Evolutionary conservation across 2,329 filamentous ascomycete species (phyloP).

Genomic region (Alternaria incomplexa): DNA sequence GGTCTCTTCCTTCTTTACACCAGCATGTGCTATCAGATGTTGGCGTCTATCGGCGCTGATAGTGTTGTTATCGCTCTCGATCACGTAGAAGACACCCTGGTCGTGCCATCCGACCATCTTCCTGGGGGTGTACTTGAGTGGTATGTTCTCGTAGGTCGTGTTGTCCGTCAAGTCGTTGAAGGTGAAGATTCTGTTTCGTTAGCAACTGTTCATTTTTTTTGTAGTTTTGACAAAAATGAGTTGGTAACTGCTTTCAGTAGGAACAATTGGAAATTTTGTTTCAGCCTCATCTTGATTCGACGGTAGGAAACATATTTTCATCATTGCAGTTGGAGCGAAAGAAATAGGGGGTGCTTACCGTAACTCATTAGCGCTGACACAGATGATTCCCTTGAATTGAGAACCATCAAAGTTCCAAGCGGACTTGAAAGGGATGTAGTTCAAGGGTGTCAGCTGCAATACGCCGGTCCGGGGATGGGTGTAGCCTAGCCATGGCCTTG

Average conservation of each 20-base stretch:
- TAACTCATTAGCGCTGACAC: conserved; percentile 86
- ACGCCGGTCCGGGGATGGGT: conserved; percentile 84
- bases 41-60: conserved; percentile 78
- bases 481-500: conserved; percentile 95
- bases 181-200: conserved; percentile 74
- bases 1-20: conserved; percentile 19
- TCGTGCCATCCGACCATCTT: conserved; percentile 88
- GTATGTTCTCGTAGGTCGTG: conserved; percentile 83
- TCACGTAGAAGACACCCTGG: conserved; percentile 88
- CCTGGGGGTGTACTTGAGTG: conserved; percentile 87
- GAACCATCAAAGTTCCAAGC: conserved; percentile 97
- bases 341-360: conserved; percentile 65
- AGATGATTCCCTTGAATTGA: conserved; percentile 93
- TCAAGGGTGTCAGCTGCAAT: conserved; percentile 90
- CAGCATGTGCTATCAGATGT: conserved; percentile 75
- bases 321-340: conserved; percentile 56
- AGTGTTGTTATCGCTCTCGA: conserved; percentile 92
- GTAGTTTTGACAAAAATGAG: neutral
- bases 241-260: conserved; percentile 71
- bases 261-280: conserved; percentile 85
- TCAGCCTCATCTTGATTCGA: conserved; percentile 54
- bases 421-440: conserved; percentile 87
- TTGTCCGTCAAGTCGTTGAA: conserved; percentile 87
- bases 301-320: conserved; percentile 62
- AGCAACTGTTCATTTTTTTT: conserved; percentile 12